Conservation (phyloP, 805 yeast species). For the Kregervanrija pseudodelftensis region DNA sequence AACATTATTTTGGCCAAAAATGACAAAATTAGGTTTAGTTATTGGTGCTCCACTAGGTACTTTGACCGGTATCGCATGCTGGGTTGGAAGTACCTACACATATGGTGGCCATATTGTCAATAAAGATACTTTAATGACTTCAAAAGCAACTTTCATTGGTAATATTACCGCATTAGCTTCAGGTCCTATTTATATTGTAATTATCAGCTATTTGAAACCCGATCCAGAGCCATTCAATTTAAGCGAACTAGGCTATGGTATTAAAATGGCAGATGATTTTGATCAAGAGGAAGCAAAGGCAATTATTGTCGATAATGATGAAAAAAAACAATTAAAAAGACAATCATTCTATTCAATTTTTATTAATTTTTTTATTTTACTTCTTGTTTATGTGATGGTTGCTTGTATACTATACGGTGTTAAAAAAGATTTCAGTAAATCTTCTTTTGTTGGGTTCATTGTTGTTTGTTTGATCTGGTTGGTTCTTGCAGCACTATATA, state of each 20-base stretch:
- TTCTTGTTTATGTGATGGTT: slow-evolving; percentile 27
- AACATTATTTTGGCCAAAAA: slow-evolving; percentile 31
- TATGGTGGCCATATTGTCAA: slow-evolving; percentile 20
- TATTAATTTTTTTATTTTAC: slow-evolving; percentile 28
- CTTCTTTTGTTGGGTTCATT: slow-evolving; percentile 30
- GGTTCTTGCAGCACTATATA: slow-evolving; percentile 28
- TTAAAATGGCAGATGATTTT: slow-evolving; percentile 30
- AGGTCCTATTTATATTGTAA: slow-evolving; percentile 21
- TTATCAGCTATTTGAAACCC: slow-evolving; percentile 25
- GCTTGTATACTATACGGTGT: slow-evolving; percentile 30
- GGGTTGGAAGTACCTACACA: slow-evolving; percentile 27
- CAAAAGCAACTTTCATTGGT: slow-evolving; percentile 23
- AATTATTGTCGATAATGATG: slow-evolving; percentile 16
- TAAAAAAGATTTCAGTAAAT: slow-evolving; percentile 28
- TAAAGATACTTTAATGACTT: slow-evolving; percentile 19
- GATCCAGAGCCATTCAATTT: slow-evolving; percentile 26
- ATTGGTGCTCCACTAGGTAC: slow-evolving; percentile 45
- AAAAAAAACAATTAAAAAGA: slow-evolving; percentile 20
- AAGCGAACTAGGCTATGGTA: slow-evolving; percentile 11
- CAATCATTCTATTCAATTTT: slow-evolving; percentile 35
- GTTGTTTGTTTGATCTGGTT: slow-evolving; percentile 33
- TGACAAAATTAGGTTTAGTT: slow-evolving; percentile 20
- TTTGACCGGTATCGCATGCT: slow-evolving; percentile 44
- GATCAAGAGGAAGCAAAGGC: slow-evolving; percentile 27
- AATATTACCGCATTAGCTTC: slow-evolving; percentile 24